A percentile compares a stretch with the other conserved stretches of the same genome.
Evolutionary conservation across 2,329 filamentous ascomycete genomes (phyloP).

Genomic region (Ceratocystis lukuohia): DNA sequence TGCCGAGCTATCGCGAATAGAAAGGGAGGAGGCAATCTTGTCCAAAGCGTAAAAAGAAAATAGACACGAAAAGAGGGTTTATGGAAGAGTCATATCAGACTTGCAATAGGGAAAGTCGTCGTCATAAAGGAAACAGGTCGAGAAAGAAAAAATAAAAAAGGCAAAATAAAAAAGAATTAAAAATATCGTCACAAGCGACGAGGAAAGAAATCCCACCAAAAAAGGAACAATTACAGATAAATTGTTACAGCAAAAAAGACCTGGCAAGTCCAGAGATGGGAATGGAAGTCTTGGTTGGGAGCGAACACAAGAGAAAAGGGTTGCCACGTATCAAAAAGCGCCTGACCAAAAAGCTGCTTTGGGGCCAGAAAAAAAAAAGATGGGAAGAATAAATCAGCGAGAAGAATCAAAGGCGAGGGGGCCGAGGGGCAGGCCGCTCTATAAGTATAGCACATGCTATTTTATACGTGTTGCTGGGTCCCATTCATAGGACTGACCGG

Average conservation of each 20-base stretch:
- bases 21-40: background rate
- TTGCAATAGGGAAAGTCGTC: background rate
- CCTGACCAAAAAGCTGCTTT: slow-evolving; percentile 6
- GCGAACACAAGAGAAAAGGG: slow-evolving; percentile 5
- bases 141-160: background rate
- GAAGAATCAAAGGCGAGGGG: slow-evolving; percentile 19
- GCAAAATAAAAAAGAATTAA: slow-evolving; percentile 7
- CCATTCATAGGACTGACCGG: slow-evolving; percentile 1
- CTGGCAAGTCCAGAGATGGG: background rate
- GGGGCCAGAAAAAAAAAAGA: slow-evolving; percentile 12
- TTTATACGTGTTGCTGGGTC: slow-evolving; percentile 30
- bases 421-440: slow-evolving; percentile 33
- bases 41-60: background rate
- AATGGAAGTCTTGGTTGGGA: background rate
- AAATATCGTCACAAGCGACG: background rate
- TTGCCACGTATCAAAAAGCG: slow-evolving; percentile 9
- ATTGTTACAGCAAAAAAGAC: background rate
- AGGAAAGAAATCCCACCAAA: background rate
- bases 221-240: background rate
- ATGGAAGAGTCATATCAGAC: slow-evolving; percentile 5
- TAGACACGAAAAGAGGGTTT: background rate
- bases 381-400: slow-evolving; percentile 18
- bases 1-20: background rate
- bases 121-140: background rate
- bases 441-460: slow-evolving; percentile 34